These are phyloP conservation scores for Penicillium diatomitis DNA, from an alignment of 495 filamentous ascomycete species.

Conservation along the genomic window DNA sequence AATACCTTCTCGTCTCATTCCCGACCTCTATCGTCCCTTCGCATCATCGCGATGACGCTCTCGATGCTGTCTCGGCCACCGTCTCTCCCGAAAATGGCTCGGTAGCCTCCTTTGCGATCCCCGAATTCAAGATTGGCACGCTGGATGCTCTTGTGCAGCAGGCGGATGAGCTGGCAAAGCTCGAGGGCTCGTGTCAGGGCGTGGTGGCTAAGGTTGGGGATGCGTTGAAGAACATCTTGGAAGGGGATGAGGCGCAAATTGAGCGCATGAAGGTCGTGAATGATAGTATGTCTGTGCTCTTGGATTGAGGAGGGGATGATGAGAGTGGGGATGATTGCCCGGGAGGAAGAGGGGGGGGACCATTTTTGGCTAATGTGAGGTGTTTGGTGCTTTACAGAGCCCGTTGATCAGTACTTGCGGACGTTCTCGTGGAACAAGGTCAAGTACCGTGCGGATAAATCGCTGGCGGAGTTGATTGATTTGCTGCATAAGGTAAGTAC, in stretches of 20 bases:
- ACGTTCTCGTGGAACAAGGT: constrained; percentile 93
- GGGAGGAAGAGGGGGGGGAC: too few relatives aligned
- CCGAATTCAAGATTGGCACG: constrained; percentile 94
- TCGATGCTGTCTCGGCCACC: constrained; percentile 59
- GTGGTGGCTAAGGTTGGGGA: constrained; percentile 86
- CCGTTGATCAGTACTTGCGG: constrained; percentile 84
- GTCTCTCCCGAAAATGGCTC: constrained; percentile 67
- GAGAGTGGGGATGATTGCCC: background rate
- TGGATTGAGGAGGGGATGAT: background rate
- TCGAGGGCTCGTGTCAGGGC: constrained; percentile 66
- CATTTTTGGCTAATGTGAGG: too few relatives aligned
- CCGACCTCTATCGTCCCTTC: constrained; percentile 64
- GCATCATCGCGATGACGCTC: constrained; percentile 70
- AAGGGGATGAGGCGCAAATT: constrained; percentile 73
- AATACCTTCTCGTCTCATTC: constrained; percentile 66
- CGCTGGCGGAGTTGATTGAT: constrained; percentile 76
- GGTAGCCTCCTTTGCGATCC: constrained; percentile 70
- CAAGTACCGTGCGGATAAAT: constrained; percentile 87
- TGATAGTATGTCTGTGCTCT: constrained; percentile 61
- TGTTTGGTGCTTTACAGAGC: constrained; percentile 47
- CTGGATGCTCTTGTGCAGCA: constrained; percentile 94
- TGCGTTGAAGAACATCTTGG: constrained; percentile 67
- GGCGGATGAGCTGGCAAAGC: constrained; percentile 88
- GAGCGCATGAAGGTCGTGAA: constrained; percentile 87
- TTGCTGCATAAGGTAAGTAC: constrained; percentile 66